Evolutionary conservation across 2,329 filamentous ascomycete genomes (phyloP).

Genomic region (Dothidotthia symphoricarpi): DNA sequence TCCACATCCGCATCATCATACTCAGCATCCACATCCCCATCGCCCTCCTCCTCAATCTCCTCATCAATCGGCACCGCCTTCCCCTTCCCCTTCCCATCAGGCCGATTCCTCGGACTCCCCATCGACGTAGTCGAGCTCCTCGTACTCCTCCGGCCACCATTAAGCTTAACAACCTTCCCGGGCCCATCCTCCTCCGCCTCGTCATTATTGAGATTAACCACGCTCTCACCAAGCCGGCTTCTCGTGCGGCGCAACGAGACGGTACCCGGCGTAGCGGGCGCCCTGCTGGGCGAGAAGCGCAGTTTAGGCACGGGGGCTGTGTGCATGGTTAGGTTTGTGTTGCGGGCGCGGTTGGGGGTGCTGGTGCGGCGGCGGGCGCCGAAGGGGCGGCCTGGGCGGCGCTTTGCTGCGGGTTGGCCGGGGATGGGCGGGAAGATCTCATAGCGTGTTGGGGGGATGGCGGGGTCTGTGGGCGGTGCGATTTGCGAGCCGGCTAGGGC

Average conservation of each 20-base stretch:
- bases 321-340: conserved; percentile 26
- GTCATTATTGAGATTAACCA: conserved; percentile 33
- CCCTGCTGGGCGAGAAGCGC: conserved; percentile 31
- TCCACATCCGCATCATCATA: conserved; percentile 20
- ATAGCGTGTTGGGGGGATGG: conserved; percentile 69
- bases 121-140: conserved; percentile 32
- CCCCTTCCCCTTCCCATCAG: conserved; percentile 29
- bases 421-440: conserved; percentile 73
- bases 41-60: conserved; percentile 30
- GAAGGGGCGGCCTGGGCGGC: conserved; percentile 40
- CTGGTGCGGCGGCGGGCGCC: conserved; percentile 38
- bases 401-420: conserved; percentile 42
- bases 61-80: conserved; percentile 28
- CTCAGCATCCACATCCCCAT: conserved; percentile 4
- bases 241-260: conserved; percentile 41
- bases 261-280: conserved; percentile 32
- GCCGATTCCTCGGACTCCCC: conserved; percentile 24
- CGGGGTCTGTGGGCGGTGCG: conserved; percentile 29
- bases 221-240: conserved; percentile 46
- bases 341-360: conserved; percentile 34
- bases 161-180: conserved; percentile 23
- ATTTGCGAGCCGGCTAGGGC: conserved; percentile 32
- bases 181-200: conserved; percentile 33
- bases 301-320: conserved; percentile 35
- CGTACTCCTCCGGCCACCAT: conserved; percentile 28